A percentile compares a stretch with the other conserved stretches of the same genome.
Evolutionary conservation across 2,329 filamentous ascomycete genomes (phyloP).

Genomic region (Sarocladiaceae sp.): DNA sequence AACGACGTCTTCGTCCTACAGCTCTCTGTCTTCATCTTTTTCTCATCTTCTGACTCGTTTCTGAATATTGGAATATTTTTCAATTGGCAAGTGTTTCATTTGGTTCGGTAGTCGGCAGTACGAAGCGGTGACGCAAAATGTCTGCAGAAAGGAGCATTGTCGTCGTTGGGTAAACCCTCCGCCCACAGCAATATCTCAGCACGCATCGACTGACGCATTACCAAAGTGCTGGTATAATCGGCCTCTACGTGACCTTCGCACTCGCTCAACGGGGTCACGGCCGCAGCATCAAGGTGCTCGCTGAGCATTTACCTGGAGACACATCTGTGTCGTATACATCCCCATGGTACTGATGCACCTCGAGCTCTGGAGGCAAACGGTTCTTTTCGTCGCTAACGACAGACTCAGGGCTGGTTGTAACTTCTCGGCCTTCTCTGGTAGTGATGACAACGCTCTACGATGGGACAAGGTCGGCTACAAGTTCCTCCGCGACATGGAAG

Average conservation of each 20-base stretch:
- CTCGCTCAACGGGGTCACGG: conserved; percentile 28
- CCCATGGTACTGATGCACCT: too few relatives aligned
- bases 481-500: conserved; percentile 27
- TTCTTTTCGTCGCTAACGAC: too few relatives aligned
- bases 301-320: conserved; percentile 35
- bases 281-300: conserved; percentile 27
- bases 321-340: conserved; percentile 32
- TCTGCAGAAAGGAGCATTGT: conserved; percentile 4
- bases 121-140: too few relatives aligned
- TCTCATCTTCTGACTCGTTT: too few relatives aligned
- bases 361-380: too few relatives aligned
- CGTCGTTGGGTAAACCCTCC: conserved; percentile 4
- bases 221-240: conserved; percentile 31
- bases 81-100: too few relatives aligned
- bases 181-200: too few relatives aligned
- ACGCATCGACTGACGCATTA: too few relatives aligned
- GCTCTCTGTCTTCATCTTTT: too few relatives aligned
- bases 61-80: too few relatives aligned
- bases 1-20: too few relatives aligned
- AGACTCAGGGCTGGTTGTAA: conserved; percentile 35
- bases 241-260: conserved; percentile 30
- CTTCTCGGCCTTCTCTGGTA: conserved; percentile 37
- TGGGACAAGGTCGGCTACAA: conserved; percentile 35
- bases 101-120: too few relatives aligned
- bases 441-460: conserved; percentile 31